phyloP scores from a whole-genome alignment of 495 filamentous ascomycete species.

The Daldinia caldariorum region DNA sequence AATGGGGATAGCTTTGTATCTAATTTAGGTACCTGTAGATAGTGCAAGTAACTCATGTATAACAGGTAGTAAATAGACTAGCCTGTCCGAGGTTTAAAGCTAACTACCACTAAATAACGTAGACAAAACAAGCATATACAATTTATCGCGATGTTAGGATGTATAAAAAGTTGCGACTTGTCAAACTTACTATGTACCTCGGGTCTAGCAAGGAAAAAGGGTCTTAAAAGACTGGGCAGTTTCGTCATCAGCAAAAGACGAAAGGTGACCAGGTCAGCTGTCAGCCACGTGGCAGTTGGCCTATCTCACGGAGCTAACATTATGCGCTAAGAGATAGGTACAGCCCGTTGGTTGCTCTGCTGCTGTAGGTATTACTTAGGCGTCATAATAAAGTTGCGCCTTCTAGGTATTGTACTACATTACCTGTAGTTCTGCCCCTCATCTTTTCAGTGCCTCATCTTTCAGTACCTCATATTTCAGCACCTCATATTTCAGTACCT shows the following conservation, averaged over 20 bases:
- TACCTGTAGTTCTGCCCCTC: slow-evolving; percentile 30
- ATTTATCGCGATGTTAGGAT: slow-evolving; percentile 21
- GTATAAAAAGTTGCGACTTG: slow-evolving; percentile 1
- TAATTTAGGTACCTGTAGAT: neutral
- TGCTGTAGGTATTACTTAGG: neutral
- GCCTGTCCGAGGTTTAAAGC: slow-evolving; percentile 7
- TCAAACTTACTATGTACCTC: slow-evolving; percentile 11
- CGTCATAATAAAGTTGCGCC: slow-evolving; percentile 12
- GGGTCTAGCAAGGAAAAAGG: neutral
- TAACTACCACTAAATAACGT: slow-evolving; percentile 6
- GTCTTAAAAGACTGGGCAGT: slow-evolving; percentile 17
- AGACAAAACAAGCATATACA: neutral
- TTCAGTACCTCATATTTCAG: no score
- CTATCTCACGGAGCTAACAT: neutral
- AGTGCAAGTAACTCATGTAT: no score
- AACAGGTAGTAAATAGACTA: no score
- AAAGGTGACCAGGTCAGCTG: slow-evolving; percentile 17
- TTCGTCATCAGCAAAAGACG: slow-evolving; percentile 29
- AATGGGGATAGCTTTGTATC: neutral
- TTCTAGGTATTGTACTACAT: neutral
- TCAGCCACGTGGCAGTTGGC: slow-evolving; percentile 22
- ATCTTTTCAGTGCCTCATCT: no score
- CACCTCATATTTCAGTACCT: no score
- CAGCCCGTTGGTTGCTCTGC: neutral
- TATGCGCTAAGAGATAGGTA: neutral